phyloP scores from a whole-genome alignment of 1,139 yeast species.

The Pichia sp. region DNA sequence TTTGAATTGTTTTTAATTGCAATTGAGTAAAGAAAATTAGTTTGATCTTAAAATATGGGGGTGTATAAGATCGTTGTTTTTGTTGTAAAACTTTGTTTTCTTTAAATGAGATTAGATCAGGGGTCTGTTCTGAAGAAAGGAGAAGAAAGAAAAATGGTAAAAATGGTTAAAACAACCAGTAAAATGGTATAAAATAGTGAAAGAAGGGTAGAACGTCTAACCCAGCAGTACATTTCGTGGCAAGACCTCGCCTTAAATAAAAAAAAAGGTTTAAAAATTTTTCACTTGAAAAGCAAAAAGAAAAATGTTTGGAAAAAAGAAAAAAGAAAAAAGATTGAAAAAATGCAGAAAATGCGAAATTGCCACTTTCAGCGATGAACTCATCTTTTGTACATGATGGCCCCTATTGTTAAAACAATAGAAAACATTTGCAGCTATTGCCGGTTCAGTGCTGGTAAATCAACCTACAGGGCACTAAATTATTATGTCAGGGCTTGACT shows the following conservation, averaged over 20 bases:
- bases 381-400: background rate
- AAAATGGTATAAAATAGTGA: conserved; percentile 4
- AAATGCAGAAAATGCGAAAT: background rate
- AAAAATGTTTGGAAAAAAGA: background rate
- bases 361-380: background rate
- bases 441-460: background rate
- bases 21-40: conserved; percentile 2
- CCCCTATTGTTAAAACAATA: background rate
- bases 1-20: conserved; percentile 2
- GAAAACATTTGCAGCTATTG: background rate
- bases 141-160: conserved; percentile 3
- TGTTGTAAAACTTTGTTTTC: conserved; percentile 1
- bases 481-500: too few relatives aligned
- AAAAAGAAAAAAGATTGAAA: background rate
- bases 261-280: background rate
- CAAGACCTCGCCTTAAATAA: background rate
- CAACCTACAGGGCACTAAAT: background rate
- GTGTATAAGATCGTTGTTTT: conserved; percentile 1
- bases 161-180: background rate
- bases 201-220: background rate
- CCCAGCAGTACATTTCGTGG: background rate
- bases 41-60: conserved; percentile 10
- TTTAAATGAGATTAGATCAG: conserved; percentile 16
- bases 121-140: conserved; percentile 17
- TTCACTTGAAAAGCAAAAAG: background rate